These are phyloP conservation scores for Macrolepiota albuminosa DNA, from an alignment of 768 basidiomycete genomes.

Conservation along the genomic window DNA sequence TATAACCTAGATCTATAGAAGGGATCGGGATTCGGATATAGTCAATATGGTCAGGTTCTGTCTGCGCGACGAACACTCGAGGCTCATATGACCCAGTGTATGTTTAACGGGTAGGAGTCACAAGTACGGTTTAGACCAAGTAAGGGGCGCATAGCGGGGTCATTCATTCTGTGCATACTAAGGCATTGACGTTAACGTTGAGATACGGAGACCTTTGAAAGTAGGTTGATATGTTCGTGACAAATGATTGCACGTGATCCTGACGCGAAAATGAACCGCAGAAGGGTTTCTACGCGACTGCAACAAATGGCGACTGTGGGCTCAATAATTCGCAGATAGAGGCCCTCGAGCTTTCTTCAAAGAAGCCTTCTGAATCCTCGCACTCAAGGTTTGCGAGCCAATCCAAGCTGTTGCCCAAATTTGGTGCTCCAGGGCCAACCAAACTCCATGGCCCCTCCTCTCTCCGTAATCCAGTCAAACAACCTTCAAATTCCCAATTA, in stretches of 20 bases:
- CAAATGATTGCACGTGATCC: constrained; percentile 8
- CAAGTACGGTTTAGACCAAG: background rate
- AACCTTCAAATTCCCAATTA: constrained; percentile 23
- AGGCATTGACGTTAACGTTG: background rate
- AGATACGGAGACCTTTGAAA: background rate
- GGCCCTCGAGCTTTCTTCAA: constrained; percentile 61
- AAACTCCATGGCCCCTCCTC: constrained; percentile 35
- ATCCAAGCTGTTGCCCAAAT: constrained; percentile 71
- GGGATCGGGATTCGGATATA: constrained; percentile 7
- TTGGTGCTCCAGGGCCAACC: constrained; percentile 45
- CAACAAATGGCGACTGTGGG: constrained; percentile 40
- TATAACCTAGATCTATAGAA: constrained; percentile 6
- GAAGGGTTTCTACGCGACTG: background rate
- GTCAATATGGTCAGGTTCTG: background rate
- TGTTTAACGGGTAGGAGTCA: background rate
- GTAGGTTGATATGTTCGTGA: background rate
- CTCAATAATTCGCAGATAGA: constrained; percentile 63
- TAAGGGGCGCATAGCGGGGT: background rate
- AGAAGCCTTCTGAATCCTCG: constrained; percentile 30
- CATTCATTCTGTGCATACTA: background rate
- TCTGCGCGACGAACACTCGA: background rate
- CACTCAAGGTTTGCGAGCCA: constrained; percentile 55
- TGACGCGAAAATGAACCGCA: constrained; percentile 6
- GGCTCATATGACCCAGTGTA: background rate
- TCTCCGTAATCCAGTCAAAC: constrained; percentile 33